A percentile compares a stretch with the other conserved stretches of the same genome.
Conservation (phyloP, 2,329 filamentous ascomycete species). For the Ophiosphaerella herpotricha region DNA sequence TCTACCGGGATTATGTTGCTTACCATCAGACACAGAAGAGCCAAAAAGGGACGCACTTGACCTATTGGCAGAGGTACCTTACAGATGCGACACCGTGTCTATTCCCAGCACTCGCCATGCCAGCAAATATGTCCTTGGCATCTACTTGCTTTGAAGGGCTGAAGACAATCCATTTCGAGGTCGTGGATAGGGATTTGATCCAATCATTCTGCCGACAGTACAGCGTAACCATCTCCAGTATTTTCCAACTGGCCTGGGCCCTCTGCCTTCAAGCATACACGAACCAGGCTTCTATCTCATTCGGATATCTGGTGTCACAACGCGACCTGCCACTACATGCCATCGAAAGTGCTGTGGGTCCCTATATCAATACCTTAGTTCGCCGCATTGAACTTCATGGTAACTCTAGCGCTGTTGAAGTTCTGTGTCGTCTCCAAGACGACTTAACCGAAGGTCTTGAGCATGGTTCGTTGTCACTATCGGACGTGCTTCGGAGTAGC, state of each 20-base stretch:
- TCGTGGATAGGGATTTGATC: conserved; percentile 3
- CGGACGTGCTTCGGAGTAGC: too few relatives aligned
- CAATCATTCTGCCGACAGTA: conserved; percentile 40
- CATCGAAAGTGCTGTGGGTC: conserved; percentile 44
- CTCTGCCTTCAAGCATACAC: conserved; percentile 32
- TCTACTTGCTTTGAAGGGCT: conserved; percentile 1
- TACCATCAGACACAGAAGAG: conserved; percentile 9
- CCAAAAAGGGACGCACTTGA: neutral
- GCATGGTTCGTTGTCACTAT: too few relatives aligned
- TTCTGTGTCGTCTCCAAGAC: too few relatives aligned
- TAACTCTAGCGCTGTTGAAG: too few relatives aligned
- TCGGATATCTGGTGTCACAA: conserved; percentile 46
- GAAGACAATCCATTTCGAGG: neutral
- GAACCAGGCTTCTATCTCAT: conserved; percentile 34
- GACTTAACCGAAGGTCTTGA: too few relatives aligned
- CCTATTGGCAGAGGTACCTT: conserved; percentile 18
- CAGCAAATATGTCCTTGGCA: neutral
- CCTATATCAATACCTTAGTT: conserved; percentile 48
- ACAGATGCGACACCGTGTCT: conserved; percentile 8
- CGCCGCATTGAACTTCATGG: conserved; percentile 42
- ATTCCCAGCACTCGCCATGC: conserved; percentile 11
- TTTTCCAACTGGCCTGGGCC: conserved; percentile 40
- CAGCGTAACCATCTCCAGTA: conserved; percentile 52
- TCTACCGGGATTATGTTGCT: conserved; percentile 18
- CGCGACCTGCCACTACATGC: conserved; percentile 41